Conservation (phyloP, 345 rosid species). For the Odontarrhena argentea region DNA sequence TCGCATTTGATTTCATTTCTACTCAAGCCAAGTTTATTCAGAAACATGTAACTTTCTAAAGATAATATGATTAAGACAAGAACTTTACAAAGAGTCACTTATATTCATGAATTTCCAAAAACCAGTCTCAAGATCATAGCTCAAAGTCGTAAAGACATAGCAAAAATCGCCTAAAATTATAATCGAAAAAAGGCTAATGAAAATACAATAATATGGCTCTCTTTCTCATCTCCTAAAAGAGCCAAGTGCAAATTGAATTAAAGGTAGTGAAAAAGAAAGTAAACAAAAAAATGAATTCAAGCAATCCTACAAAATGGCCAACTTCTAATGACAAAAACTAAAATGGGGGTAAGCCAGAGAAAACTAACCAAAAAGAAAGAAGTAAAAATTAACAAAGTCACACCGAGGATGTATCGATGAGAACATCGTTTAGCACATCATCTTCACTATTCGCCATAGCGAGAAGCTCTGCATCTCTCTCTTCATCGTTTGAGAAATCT, state of each 20-base stretch:
- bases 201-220: constrained; percentile 39
- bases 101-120: constrained; percentile 15
- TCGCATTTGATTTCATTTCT: constrained; percentile 11
- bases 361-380: background rate
- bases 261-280: constrained; percentile 22
- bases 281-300: constrained; percentile 35
- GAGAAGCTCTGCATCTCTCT: constrained; percentile 83
- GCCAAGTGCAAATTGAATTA: constrained; percentile 40
- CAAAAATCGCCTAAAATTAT: constrained; percentile 27
- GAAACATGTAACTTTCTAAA: constrained; percentile 7
- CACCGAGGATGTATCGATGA: constrained; percentile 84
- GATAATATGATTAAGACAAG: constrained; percentile 7
- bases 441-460: constrained; percentile 72
- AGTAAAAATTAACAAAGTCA: constrained; percentile 48
- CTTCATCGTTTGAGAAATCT: constrained; percentile 78
- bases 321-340: constrained; percentile 27
- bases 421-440: constrained; percentile 85
- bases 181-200: constrained; percentile 29
- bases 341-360: background rate
- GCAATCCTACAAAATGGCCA: constrained; percentile 41
- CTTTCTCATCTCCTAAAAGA: constrained; percentile 34
- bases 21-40: constrained; percentile 1
- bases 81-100: constrained; percentile 24
- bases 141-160: constrained; percentile 1
- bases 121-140: constrained; percentile 32